Conservation (phyloP, 2,329 filamentous ascomycete genomes). For the Pseudogymnoascus sp. region DNA sequence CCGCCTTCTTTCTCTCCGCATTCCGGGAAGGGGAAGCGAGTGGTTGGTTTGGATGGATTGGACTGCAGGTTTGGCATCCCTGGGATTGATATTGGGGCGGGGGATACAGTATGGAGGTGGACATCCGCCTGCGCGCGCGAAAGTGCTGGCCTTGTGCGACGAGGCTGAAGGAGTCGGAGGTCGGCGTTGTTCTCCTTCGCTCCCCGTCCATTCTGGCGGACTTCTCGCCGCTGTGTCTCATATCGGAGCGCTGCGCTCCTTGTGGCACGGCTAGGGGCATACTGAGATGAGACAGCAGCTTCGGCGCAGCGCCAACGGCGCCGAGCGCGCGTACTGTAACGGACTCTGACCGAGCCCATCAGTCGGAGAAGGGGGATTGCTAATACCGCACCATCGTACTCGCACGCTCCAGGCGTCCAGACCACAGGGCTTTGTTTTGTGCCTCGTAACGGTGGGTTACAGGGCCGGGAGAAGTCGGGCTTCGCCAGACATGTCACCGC, state of each 20-base stretch:
- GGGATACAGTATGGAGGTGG: not conserved
- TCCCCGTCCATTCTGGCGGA: not conserved
- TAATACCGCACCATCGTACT: not conserved
- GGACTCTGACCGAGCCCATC: no score
- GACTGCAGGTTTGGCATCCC: not conserved
- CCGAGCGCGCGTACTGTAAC: not conserved
- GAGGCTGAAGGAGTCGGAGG: not conserved
- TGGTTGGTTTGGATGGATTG: not conserved
- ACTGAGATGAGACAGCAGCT: not conserved
- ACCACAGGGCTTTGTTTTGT: not conserved
- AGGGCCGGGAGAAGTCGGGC: not conserved
- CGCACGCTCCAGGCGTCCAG: constrained; percentile 3
- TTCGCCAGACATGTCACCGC: not conserved
- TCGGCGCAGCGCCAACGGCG: not conserved
- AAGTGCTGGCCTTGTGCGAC: not conserved
- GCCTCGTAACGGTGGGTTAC: not conserved
- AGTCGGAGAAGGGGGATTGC: not conserved
- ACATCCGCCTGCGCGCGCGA: not conserved
- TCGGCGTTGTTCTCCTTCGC: not conserved
- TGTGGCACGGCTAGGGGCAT: not conserved
- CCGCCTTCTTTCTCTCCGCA: not conserved
- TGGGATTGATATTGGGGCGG: not conserved
- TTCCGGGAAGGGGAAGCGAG: not conserved
- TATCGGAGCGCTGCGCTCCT: not conserved
- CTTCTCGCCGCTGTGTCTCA: not conserved